A percentile compares a stretch with the other conserved stretches of the same genome.
Evolutionary conservation across 495 filamentous ascomycete species (phyloP).

Genomic region (Sabuloglossum arenarium): DNA sequence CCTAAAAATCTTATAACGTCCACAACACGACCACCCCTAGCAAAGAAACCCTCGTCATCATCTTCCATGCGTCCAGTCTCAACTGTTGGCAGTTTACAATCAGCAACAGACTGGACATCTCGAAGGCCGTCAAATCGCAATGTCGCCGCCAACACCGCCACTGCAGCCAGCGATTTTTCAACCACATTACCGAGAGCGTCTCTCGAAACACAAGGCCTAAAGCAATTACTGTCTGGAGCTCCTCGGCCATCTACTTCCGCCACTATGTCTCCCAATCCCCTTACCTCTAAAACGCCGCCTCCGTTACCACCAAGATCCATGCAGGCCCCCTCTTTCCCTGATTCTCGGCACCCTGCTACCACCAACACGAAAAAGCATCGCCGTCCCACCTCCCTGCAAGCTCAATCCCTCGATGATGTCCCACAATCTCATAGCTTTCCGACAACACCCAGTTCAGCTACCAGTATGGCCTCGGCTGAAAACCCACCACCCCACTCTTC

Average conservation of each 20-base stretch:
- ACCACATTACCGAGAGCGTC: background rate
- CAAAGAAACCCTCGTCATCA: background rate
- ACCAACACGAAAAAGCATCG: background rate
- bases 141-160: background rate
- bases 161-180: background rate
- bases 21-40: background rate
- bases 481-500: background rate
- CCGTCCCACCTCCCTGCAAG: background rate
- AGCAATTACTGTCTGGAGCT: background rate
- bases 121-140: background rate
- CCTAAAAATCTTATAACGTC: background rate
- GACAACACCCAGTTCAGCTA: background rate
- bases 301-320: too few species aligned
- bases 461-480: background rate
- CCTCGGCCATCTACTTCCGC: conserved; percentile 1
- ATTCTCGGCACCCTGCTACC: background rate
- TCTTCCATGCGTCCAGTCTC: background rate
- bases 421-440: background rate
- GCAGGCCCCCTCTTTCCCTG: background rate
- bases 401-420: background rate
- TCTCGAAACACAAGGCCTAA: background rate
- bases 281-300: background rate
- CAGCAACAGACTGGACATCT: background rate
- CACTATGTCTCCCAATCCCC: background rate
- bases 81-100: conserved; percentile 1